These are phyloP conservation scores for Hanseniaspora vineae DNA, from an alignment of 805 yeast genomes.

Conservation along the genomic window DNA sequence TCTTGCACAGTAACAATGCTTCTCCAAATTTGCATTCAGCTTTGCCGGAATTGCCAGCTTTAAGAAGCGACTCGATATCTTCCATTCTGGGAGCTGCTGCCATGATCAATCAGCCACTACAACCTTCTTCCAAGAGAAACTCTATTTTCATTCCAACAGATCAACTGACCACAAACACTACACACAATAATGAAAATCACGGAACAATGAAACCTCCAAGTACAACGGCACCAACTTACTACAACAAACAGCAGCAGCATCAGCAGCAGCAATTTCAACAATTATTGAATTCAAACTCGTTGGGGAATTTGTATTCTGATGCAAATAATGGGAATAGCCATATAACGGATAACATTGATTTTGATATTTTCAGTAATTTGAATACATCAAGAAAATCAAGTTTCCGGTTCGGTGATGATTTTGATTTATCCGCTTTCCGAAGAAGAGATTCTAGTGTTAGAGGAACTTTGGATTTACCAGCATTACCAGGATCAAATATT, in stretches of 20 bases:
- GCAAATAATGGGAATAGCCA: conserved; percentile 2
- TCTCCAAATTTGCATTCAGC: background rate
- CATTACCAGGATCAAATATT: conserved; percentile 1
- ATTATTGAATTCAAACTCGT: background rate
- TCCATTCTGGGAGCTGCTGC: conserved; percentile 6
- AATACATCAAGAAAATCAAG: conserved; percentile 19
- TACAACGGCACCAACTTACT: background rate
- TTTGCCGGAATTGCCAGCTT: background rate
- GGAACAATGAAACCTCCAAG: conserved; percentile 16
- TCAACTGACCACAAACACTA: conserved; percentile 15
- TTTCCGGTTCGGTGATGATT: conserved; percentile 20
- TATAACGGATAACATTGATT: conserved; percentile 6
- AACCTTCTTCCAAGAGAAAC: conserved; percentile 15
- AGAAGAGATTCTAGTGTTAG: conserved; percentile 22
- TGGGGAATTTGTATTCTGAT: background rate
- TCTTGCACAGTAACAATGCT: conserved; percentile 6
- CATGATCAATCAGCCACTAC: conserved; percentile 8
- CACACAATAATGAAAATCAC: background rate
- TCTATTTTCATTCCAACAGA: conserved; percentile 15
- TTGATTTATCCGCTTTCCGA: conserved; percentile 19
- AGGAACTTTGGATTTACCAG: conserved; percentile 10
- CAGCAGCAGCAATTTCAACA: conserved; percentile 1
- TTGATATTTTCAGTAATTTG: conserved; percentile 5
- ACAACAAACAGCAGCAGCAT: background rate
- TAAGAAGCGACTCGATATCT: conserved; percentile 8